Percentiles rank a stretch among this genome's conserved stretches.
phyloP scores from a whole-genome alignment of 2,329 filamentous ascomycete genomes.

The Microsporum canis region DNA sequence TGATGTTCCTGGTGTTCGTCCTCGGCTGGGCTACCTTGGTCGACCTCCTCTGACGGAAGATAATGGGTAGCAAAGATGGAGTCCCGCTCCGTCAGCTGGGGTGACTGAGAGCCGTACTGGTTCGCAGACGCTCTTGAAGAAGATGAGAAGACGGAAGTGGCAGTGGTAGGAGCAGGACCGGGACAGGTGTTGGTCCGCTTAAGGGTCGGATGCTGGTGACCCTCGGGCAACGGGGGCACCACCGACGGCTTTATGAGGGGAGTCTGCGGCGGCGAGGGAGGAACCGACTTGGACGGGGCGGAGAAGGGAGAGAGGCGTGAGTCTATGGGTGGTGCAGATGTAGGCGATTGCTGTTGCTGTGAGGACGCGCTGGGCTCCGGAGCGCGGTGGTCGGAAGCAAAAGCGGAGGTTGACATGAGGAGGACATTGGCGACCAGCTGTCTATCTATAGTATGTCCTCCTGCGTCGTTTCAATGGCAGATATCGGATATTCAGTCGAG shows the following conservation, averaged over 20 bases:
- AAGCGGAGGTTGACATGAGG: slow-evolving; percentile 40
- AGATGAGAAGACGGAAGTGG: not conserved
- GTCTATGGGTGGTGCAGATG: slow-evolving; percentile 11
- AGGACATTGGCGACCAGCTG: slow-evolving; percentile 37
- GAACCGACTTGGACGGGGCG: slow-evolving; percentile 24
- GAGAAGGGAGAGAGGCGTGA: slow-evolving; percentile 24
- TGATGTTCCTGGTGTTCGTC: not conserved
- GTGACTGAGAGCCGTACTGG: slow-evolving; percentile 23
- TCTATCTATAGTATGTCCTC: not conserved
- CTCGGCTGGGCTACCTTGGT: not conserved
- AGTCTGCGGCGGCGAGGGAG: slow-evolving; percentile 22
- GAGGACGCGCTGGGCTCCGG: slow-evolving; percentile 14
- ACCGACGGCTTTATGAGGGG: slow-evolving; percentile 23
- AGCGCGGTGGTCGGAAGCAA: slow-evolving; percentile 32
- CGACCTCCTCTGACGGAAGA: slow-evolving; percentile 29
- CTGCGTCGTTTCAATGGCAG: not conserved
- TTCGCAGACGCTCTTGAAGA: slow-evolving; percentile 7
- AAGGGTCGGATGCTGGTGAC: slow-evolving; percentile 10
- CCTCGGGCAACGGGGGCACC: slow-evolving; percentile 10
- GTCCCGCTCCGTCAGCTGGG: slow-evolving; percentile 50
- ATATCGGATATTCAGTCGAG: not conserved
- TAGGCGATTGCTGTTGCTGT: not conserved
- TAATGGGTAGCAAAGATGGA: slow-evolving; percentile 55
- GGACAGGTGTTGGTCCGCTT: slow-evolving; percentile 14
- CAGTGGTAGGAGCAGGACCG: slow-evolving; percentile 8